Evolutionary conservation across 2,329 filamentous ascomycete genomes (phyloP).

Genomic region (Escovopsis sp.): DNA sequence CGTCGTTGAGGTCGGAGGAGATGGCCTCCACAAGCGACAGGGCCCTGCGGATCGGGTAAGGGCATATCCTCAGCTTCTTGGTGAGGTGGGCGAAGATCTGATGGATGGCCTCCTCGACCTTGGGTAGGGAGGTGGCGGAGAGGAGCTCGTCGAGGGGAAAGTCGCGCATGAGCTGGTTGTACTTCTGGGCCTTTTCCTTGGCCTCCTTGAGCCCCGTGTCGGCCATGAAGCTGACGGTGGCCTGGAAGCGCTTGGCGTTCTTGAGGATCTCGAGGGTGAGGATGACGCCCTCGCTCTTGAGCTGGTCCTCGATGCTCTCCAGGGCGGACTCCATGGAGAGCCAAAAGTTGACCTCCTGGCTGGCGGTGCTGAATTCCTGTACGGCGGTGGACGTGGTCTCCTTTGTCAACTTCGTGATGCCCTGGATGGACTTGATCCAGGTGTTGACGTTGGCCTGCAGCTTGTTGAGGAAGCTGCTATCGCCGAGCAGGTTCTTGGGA

Average conservation of each 20-base stretch:
- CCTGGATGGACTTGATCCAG: slow-evolving; percentile 98
- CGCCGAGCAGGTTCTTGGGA: slow-evolving; percentile 58
- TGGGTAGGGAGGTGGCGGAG: slow-evolving; percentile 76
- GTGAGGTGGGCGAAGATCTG: slow-evolving; percentile 91
- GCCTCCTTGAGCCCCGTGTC: slow-evolving; percentile 95
- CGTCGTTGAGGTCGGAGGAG: slow-evolving; percentile 77
- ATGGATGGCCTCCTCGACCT: slow-evolving; percentile 75
- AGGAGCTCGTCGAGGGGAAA: slow-evolving; percentile 91
- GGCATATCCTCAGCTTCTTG: slow-evolving; percentile 92
- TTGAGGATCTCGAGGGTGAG: slow-evolving; percentile 90
- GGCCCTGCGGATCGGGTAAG: slow-evolving; percentile 84
- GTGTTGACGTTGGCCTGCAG: slow-evolving; percentile 87
- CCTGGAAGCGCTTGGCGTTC: slow-evolving; percentile 94
- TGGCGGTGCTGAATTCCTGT: slow-evolving; percentile 51
- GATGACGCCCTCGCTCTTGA: slow-evolving; percentile 74
- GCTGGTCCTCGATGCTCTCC: slow-evolving; percentile 78
- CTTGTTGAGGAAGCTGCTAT: slow-evolving; percentile 85
- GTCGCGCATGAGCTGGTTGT: slow-evolving; percentile 97
- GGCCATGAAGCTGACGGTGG: slow-evolving; percentile 88
- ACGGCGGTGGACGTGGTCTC: slow-evolving; percentile 53
- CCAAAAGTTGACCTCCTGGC: slow-evolving; percentile 99
- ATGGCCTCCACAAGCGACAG: slow-evolving; percentile 93
- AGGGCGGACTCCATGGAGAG: slow-evolving; percentile 89
- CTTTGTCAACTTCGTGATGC: slow-evolving; percentile 84
- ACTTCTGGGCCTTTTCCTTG: slow-evolving; percentile 92